Base-by-base conservation (phyloP, 2,329 filamentous ascomycete species). In the Parastagonospora avenae region DNA sequence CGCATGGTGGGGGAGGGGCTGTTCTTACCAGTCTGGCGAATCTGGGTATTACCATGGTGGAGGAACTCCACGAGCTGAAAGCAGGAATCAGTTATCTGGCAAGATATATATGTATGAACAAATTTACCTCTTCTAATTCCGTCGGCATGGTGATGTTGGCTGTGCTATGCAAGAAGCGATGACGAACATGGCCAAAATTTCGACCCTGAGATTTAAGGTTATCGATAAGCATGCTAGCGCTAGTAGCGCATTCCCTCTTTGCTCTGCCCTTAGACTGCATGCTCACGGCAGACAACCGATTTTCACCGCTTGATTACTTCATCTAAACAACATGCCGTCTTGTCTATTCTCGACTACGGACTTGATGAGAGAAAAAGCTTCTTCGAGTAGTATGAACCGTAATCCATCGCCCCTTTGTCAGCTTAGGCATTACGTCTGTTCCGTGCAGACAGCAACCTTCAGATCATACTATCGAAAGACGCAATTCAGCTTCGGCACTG, bases 61-160 rank as follows among this genome's bases (percentile, higher is more conserved):
- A 97, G 89, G 76, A 97, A 97, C 72, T 92, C 91, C 55, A 97
- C 91, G 46, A 96, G 85, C 91, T 96, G 41, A n/a, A 43, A n/a
- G 85, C 90, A 96, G 39, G 12, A 9, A 42, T 40, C 24, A 46
- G 47, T 19, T 31, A 37, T 45, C 30, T 9, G 19, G 19, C 28
- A 19, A 6, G 12, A 12, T n/a, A 8, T n/a, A 10, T 12, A 10
- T 8, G 15, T 2, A 24, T 29, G 7, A 7, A 52, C 37, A 10
- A 48, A 28, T n/a, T 33, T 31, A 79, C 77, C 57, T 81, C 78
- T 71, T 81, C 79, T 43, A 81, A 64, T 71, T 80, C 78, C 37
- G 77, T 78, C 37, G 79, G 76, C 78, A 80, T 80, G 14, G 38
- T 70, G 62, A 36, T 48, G 54, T 40, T 63, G 52, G 55, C 52